Base-by-base conservation (phyloP, 139 green algal species). In the Prasinococcaceae sp. region DNA sequence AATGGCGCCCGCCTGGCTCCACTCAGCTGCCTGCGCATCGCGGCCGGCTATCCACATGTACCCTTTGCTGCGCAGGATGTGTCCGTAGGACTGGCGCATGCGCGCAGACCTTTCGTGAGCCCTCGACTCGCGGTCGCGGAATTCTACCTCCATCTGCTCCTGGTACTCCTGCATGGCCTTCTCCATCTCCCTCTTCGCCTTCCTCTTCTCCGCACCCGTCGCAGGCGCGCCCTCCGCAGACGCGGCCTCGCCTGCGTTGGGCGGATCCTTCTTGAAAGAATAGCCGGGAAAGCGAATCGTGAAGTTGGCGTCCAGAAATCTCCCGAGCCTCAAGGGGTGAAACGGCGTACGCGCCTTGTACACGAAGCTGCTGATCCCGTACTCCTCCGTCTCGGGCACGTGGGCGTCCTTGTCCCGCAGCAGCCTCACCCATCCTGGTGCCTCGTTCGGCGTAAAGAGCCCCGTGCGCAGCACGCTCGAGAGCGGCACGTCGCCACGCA, bases 1-100 rank as follows among this genome's bases (percentile, higher is more conserved):
- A 75, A 93, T 80, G 63, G 90, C 80, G 12, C 85, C 85, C 28
- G 85, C 85, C 49, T 94, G 84, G 33, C 46, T 74, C 85, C 84
- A 94, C 62, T 90, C 93, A 73, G 82, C 87, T 16, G 83, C 85
- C 6, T 76, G 86, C 30, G 51, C 48, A 69, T 94, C 83, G 50
- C 55, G 75, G 70, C 83, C 76, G 47, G 72, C 74, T 25, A 94
- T 70, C 85, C 85, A 94, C 74, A 90, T 81, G 69, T 92, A 94
- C 36, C 85, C 85, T 73, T 94, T 94, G 58, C 66, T 83, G 58
- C 85, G 75, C 37, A 58, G 20, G 8, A 58, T 28, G 12, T 57
- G 49, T 9, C 49, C 49, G 32, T 49, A 46, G 6, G 10, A 12
- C 16, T 44, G 20, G 27, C 19, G 12, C 49, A 48, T 47, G 27